These are phyloP conservation scores for Metarhizium album DNA, from an alignment of 2,329 filamentous ascomycete species.

Conservation along the genomic window DNA sequence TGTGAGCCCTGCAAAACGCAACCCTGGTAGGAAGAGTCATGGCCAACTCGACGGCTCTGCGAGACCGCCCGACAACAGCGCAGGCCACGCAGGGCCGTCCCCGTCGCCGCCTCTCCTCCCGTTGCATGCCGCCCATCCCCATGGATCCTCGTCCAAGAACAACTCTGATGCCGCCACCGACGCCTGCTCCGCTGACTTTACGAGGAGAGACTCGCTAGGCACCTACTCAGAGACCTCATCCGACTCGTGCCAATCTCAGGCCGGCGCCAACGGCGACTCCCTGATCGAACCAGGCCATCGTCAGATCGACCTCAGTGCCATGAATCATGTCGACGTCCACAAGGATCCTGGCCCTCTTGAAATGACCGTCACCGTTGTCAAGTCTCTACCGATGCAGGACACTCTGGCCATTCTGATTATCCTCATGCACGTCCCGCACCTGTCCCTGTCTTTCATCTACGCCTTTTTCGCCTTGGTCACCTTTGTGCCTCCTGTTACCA, in stretches of 20 bases:
- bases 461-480: conserved; percentile 87
- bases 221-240: conserved; percentile 44
- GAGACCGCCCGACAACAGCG: conserved; percentile 21
- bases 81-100: conserved; percentile 21
- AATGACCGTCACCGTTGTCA: conserved; percentile 75
- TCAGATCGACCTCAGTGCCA: conserved; percentile 59
- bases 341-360: conserved; percentile 64
- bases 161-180: conserved; percentile 19
- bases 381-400: conserved; percentile 82
- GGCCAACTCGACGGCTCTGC: conserved; percentile 30
- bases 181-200: conserved; percentile 28
- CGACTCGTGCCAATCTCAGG: conserved; percentile 36
- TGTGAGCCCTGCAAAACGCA: conserved; percentile 45
- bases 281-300: conserved; percentile 42
- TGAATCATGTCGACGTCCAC: conserved; percentile 57
- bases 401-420: conserved; percentile 95
- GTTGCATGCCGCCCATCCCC: conserved; percentile 17
- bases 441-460: conserved; percentile 80
- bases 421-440: conserved; percentile 81
- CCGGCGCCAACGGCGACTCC: conserved; percentile 25
- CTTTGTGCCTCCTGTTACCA: conserved; percentile 75
- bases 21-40: conserved; percentile 33
- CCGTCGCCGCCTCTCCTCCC: conserved; percentile 10
- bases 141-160: conserved; percentile 23
- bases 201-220: conserved; percentile 38